Evolutionary conservation across 192 early-diverging fungal species (phyloP), one percentile per base, ranked within the genome.

Genomic region (Phycomyces blakesleeanus): DNA sequence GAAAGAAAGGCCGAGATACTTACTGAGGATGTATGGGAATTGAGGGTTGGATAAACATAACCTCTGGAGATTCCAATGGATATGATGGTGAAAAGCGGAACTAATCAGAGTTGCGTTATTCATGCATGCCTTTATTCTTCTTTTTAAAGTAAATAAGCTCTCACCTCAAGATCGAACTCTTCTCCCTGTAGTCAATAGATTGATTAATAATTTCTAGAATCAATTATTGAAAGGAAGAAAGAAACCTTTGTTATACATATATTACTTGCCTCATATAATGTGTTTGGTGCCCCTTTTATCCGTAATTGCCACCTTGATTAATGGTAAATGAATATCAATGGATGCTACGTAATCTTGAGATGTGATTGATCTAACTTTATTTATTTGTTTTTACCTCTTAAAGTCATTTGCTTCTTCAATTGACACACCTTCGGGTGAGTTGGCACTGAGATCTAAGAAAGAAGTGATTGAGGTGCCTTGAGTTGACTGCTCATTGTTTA

Each of bases 71-170:
- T 58, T 89, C 89, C 26, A 89, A 57, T 21, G 90, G 90, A 59
- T 92, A 92, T 29, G 83, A 83, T 7, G 78, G 75, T 42, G 85
- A 79, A 71, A 92, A 92, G 42, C 83, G 81, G 73, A 92, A 92
- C 73, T 83, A 65, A 58, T 51, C 57, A 51, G 16, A 14, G 0
- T 41, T 29, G 24, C n/a, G n/a, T 59, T 37, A 59, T 42, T 63
- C 37, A 52, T 40, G 34, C 52, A 29, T 47, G 15, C 4, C 16
- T 49, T n/a, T n/a, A n/a, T n/a, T 64, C 51, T n/a, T 61, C n/a
- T 51, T 5, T 22, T 25, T 55, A 29, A 49, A 18, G 22, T n/a
- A 0, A n/a, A n/a, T n/a, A n/a, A n/a, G n/a, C 5, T 14, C 24
- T 20, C 55, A 81, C 79, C 72, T 81, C 79, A 14, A 81, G 70